Evolutionary conservation across 108 stramenopile genomes (phyloP), one percentile per base, ranked within the genome.

Genomic region (Cyclotella choctawhatcheeana): DNA sequence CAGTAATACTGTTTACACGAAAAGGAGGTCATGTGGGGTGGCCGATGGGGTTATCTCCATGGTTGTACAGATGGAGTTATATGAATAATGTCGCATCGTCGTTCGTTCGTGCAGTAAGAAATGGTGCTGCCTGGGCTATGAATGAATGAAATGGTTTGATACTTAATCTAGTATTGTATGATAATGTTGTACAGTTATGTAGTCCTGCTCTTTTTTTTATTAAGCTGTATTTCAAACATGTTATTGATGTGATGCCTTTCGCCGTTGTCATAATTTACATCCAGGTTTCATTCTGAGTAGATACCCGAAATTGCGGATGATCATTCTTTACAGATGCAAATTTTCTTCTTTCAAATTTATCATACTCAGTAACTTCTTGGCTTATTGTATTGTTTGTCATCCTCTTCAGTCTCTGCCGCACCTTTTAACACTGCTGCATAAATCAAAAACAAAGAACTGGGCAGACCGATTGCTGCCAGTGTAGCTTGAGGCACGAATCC

Each of bases 1-100:
- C 86, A 2, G 65, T 90, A 51, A 27, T 93, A 18, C 66, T 93
- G 4, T 66, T 93, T 53, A 93, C 92, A 3, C 82, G 82, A 45
- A 72, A 45, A 16, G 92, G 92, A 10, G 92, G 92, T 5, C 92
- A 93, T 64, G 92, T 93, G 0, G 92, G 92, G 4, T 93, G 92
- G 90, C 88, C 89, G 2, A 50, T 88, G 1, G 92, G 92, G 16
- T 40, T 55, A 52, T 64, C 83, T 55, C 86, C 88, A 13, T 37
- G 51, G 18, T 4, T 37, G 6, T 6, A 79, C 16, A 86, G 82
- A 20, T 93, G 92, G 92, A 66, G 69, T 32, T 93, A 86, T 86
- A 93, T 93, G 89, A 83, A 73, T 61, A 84, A 88, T 67, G 64
- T 73, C 21, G 86, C 82, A 27, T 58, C 70, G 44, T 82, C 74